phyloP scores from a whole-genome alignment of 495 filamentous ascomycete genomes.

The Aspergillus bridgeri region DNA sequence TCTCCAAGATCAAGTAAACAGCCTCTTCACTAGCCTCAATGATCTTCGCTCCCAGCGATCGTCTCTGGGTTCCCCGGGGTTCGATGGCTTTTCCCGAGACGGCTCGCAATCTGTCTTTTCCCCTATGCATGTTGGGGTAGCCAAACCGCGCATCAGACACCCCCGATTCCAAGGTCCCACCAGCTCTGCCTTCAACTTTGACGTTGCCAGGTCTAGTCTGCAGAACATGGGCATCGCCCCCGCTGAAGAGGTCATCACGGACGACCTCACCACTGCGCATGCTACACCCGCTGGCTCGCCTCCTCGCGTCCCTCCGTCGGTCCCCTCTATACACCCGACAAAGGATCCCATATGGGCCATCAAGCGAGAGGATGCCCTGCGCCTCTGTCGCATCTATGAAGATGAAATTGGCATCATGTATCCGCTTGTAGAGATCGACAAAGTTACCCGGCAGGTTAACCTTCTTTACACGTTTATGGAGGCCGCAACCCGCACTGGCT shows the following conservation, averaged over 20 bases:
- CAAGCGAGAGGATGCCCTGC: conserved; percentile 65
- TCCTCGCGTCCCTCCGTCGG: conserved; percentile 25
- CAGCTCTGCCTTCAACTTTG: conserved; percentile 79
- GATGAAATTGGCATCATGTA: conserved; percentile 89
- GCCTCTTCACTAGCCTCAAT: conserved; percentile 65
- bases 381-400: conserved; percentile 69
- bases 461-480: conserved; percentile 70
- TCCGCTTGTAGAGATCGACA: conserved; percentile 70
- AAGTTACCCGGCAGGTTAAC: conserved; percentile 59
- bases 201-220: conserved; percentile 81
- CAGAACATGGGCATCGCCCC: conserved; percentile 79
- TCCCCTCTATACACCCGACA: conserved; percentile 35
- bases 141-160: conserved; percentile 45
- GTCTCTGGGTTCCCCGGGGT: conserved; percentile 31
- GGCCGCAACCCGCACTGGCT: conserved; percentile 54
- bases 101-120: conserved; percentile 36
- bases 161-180: conserved; percentile 81
- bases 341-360: conserved; percentile 77
- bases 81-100: conserved; percentile 40
- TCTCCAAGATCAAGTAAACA: conserved; percentile 83
- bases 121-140: conserved; percentile 28
- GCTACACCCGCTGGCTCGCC: conserved; percentile 53
- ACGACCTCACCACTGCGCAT: conserved; percentile 50
- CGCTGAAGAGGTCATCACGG: conserved; percentile 55
- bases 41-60: conserved; percentile 51